Percentiles rank a stretch among this genome's conserved stretches.
Evolutionary conservation across 768 basidiomycete genomes (phyloP).

Genomic region (Boletellus ananas): DNA sequence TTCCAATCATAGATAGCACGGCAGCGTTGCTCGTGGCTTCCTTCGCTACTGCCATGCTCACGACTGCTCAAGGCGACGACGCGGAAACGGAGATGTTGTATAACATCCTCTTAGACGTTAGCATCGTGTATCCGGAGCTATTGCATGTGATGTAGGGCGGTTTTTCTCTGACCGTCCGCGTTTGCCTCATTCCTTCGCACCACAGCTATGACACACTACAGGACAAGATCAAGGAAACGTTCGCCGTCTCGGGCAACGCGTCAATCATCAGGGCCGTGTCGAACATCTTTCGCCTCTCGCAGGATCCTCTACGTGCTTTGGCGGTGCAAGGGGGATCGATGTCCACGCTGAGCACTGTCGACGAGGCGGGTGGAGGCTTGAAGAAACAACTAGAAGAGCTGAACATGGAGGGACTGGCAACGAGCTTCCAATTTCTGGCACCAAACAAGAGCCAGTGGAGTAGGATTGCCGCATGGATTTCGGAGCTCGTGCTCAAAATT

Average conservation of each 20-base stretch:
- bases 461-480: conserved; percentile 74
- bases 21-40: conserved; percentile 72
- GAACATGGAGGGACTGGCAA: conserved; percentile 72
- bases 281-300: conserved; percentile 68
- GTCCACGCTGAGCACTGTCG: conserved; percentile 61
- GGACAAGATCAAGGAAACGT: conserved; percentile 69
- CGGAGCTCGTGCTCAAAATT: conserved; percentile 52
- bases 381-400: conserved; percentile 62
- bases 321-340: conserved; percentile 48
- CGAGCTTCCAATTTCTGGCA: conserved; percentile 66
- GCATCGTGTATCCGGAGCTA: conserved; percentile 63
- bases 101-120: conserved; percentile 68
- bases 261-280: conserved; percentile 67
- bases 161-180: conserved; percentile 2
- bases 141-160: conserved; percentile 65
- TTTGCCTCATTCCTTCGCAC: conserved; percentile 5
- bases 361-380: conserved; percentile 47
- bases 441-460: conserved; percentile 51
- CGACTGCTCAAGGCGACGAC: conserved; percentile 74
- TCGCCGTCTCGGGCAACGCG: conserved; percentile 69
- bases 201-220: conserved; percentile 71
- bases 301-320: conserved; percentile 46
- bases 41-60: conserved; percentile 71
- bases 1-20: conserved; percentile 59
- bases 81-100: conserved; percentile 80